These are phyloP conservation scores for Hypoxylon sp. DNA, from an alignment of 2,329 filamentous ascomycete genomes.

Conservation along the genomic window DNA sequence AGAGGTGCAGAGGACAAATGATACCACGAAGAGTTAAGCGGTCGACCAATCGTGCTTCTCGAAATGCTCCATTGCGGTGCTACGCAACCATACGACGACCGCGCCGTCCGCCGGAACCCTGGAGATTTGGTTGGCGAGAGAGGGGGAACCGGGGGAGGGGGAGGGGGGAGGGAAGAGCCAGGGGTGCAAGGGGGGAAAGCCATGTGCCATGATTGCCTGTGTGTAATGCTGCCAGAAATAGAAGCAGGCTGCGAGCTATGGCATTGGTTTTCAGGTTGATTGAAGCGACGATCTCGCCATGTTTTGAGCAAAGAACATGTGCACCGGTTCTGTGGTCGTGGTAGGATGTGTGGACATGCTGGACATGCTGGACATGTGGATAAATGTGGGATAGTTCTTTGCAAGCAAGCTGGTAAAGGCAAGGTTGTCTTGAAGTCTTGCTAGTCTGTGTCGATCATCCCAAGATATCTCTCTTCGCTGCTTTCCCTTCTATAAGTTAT, in stretches of 20 bases:
- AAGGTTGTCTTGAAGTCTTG: background rate
- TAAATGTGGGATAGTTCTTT: background rate
- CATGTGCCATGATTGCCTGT: constrained; percentile 41
- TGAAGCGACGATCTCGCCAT: constrained; percentile 33
- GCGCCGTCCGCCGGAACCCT: constrained; percentile 23
- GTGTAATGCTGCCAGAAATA: constrained; percentile 40
- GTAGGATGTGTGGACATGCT: background rate
- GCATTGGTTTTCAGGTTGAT: constrained; percentile 40
- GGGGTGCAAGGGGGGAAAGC: constrained; percentile 34
- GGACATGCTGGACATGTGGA: background rate
- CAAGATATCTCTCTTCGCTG: background rate
- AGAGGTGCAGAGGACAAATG: constrained; percentile 16
- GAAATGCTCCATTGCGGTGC: constrained; percentile 16
- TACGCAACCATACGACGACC: constrained; percentile 16
- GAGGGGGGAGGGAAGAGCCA: constrained; percentile 9
- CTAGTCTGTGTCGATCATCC: constrained; percentile 11
- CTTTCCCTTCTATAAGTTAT: background rate
- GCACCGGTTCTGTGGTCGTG: constrained; percentile 30
- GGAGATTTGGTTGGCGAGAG: constrained; percentile 35
- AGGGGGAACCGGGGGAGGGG: constrained; percentile 3
- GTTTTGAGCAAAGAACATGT: constrained; percentile 30
- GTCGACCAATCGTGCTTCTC: constrained; percentile 21
- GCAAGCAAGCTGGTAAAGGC: background rate
- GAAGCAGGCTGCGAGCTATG: constrained; percentile 35
- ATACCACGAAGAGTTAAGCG: background rate